Percentiles rank a stretch among this genome's conserved stretches.
Evolutionary conservation across 73 alveolate species (phyloP).

Genomic region (Paraurostyla sp.): DNA sequence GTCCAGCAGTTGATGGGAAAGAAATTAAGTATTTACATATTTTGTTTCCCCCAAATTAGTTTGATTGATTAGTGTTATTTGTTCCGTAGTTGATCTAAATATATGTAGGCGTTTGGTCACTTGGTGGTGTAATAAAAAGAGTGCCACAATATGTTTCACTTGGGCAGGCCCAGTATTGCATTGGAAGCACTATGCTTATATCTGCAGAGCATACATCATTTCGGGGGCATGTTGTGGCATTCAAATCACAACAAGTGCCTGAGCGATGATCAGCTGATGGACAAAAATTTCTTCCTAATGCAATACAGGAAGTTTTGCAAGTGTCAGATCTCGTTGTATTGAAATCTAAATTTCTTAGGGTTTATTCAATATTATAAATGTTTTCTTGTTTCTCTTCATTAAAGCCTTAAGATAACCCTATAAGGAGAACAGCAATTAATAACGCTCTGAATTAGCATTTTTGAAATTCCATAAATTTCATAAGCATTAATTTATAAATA

Average conservation of each 20-base stretch:
- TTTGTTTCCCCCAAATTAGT: background rate
- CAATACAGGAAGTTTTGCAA: slow-evolving; percentile 26
- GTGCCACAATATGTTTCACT: slow-evolving; percentile 9
- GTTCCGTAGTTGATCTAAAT: too few species aligned
- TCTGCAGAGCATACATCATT: background rate
- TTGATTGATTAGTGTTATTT: background rate
- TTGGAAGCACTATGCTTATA: background rate
- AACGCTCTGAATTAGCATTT: too few species aligned
- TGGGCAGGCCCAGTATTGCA: slow-evolving; percentile 28
- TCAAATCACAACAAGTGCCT: slow-evolving; percentile 9
- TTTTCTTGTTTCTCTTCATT: too few species aligned
- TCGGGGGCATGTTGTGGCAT: background rate
- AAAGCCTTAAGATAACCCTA: too few species aligned
- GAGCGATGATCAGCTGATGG: background rate
- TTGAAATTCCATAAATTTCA: too few species aligned
- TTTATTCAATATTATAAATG: too few species aligned
- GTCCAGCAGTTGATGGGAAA: background rate
- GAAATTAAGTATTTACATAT: background rate
- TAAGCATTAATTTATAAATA: too few species aligned
- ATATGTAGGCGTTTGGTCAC: background rate
- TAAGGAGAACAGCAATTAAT: too few species aligned
- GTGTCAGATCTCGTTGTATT: slow-evolving; percentile 1
- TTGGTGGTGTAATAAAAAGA: background rate
- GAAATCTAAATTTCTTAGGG: slow-evolving; percentile 26
- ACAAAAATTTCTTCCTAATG: slow-evolving; percentile 32